A percentile compares a stretch with the other conserved stretches of the same genome.
Conservation (phyloP, 208 protist species). For the Trypanosoma melophagium region DNA sequence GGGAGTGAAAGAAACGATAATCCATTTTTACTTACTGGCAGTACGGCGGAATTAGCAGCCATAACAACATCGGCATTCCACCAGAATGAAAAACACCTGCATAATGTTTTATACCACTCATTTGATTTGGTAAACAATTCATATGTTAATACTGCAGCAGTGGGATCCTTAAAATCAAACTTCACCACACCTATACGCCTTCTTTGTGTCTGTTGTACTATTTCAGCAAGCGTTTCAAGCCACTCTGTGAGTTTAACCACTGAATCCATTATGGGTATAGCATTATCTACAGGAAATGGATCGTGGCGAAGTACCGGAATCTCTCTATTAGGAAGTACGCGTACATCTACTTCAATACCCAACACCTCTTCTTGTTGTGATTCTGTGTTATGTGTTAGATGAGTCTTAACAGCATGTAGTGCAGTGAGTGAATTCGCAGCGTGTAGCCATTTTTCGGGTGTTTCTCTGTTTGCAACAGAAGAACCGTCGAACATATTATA, state of each 20-base stretch:
- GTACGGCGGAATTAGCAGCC: neutral
- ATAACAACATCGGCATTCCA: slow-evolving; percentile 50
- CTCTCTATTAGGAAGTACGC: slow-evolving; percentile 16
- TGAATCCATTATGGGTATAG: no score
- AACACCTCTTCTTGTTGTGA: slow-evolving; percentile 2
- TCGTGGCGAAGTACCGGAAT: slow-evolving; percentile 38
- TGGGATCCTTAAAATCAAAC: slow-evolving; percentile 46
- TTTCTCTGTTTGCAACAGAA: neutral
- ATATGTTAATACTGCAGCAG: slow-evolving; percentile 23
- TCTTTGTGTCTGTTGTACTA: neutral
- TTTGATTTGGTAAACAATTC: slow-evolving; percentile 2
- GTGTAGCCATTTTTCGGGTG: slow-evolving; percentile 30
- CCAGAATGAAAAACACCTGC: slow-evolving; percentile 37
- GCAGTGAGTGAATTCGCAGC: slow-evolving; percentile 31
- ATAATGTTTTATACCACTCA: slow-evolving; percentile 6
- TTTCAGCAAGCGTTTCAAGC: slow-evolving; percentile 1
- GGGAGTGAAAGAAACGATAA: neutral
- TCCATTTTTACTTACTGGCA: neutral
- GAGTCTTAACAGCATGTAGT: neutral
- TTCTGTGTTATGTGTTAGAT: neutral
- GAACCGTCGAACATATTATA: neutral
- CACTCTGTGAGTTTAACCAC: slow-evolving; percentile 6
- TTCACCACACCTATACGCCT: slow-evolving; percentile 37
- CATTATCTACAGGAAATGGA: slow-evolving; percentile 15
- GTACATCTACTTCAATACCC: slow-evolving; percentile 51